A percentile compares a stretch with the other conserved stretches of the same genome.
These are phyloP conservation scores for Mediolabrus comicus DNA, from an alignment of 108 stramenopile genomes.

Conservation along the genomic window DNA sequence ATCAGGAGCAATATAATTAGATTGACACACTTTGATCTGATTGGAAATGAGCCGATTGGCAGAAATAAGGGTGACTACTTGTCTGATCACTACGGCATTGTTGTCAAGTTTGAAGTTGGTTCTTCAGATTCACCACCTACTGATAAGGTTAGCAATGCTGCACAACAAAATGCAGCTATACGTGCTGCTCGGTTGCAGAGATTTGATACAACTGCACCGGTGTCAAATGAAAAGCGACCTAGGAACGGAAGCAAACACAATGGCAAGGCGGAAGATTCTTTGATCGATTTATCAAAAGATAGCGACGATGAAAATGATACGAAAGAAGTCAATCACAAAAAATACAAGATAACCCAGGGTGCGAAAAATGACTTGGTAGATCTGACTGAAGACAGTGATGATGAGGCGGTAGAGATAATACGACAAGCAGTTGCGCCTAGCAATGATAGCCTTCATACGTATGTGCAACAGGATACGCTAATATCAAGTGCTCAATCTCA, in stretches of 20 bases:
- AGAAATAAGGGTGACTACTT: conserved; percentile 19
- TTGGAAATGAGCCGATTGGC: conserved; percentile 11
- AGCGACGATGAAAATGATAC: neutral
- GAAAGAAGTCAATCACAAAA: neutral
- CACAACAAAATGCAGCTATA: neutral
- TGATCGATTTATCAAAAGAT: neutral
- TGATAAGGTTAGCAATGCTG: neutral
- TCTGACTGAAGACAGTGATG: neutral
- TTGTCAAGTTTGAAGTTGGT: neutral
- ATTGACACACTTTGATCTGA: conserved; percentile 9
- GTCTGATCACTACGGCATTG: conserved; percentile 23
- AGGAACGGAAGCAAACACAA: neutral
- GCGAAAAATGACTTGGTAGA: neutral
- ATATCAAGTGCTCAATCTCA: neutral
- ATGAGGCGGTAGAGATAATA: neutral
- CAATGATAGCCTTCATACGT: neutral
- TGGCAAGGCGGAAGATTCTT: neutral
- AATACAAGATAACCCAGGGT: neutral
- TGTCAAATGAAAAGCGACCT: neutral
- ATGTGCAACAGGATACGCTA: neutral
- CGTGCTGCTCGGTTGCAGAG: neutral
- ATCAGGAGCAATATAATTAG: conserved; percentile 5
- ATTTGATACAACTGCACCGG: neutral
- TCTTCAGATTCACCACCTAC: neutral
- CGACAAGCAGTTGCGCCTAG: neutral